Conservation (phyloP, 495 filamentous ascomycete genomes). For the Alectoria sarmentosa region DNA sequence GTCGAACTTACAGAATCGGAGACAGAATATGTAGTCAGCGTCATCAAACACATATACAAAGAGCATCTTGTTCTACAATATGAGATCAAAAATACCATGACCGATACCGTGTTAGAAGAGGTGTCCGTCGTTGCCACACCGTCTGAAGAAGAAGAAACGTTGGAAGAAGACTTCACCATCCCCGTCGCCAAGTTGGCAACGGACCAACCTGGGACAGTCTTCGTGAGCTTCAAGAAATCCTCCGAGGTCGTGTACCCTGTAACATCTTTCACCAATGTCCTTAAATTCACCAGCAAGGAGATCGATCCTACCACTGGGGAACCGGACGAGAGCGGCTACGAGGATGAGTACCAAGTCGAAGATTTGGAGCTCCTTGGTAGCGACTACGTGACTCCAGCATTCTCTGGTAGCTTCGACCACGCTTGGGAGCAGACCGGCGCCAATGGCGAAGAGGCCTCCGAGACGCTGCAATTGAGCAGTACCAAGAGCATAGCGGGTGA, state of each 20-base stretch:
- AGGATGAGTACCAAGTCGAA: slow-evolving; percentile 95
- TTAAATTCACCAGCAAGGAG: slow-evolving; percentile 97
- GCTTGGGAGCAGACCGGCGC: slow-evolving; percentile 95
- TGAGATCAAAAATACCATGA: slow-evolving; percentile 95
- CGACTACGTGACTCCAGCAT: slow-evolving; percentile 89
- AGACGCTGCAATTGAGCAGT: slow-evolving; percentile 83
- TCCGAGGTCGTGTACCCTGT: slow-evolving; percentile 57
- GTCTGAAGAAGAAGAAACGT: slow-evolving; percentile 62
- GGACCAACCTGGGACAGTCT: slow-evolving; percentile 83
- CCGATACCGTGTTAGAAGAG: slow-evolving; percentile 81
- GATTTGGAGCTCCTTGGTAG: slow-evolving; percentile 87
- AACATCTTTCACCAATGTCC: slow-evolving; percentile 78
- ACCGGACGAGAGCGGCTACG: slow-evolving; percentile 86
- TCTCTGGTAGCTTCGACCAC: slow-evolving; percentile 90
- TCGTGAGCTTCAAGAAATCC: slow-evolving; percentile 86
- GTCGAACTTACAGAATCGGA: slow-evolving; percentile 94
- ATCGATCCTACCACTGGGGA: slow-evolving; percentile 93
- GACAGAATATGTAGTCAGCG: slow-evolving; percentile 92
- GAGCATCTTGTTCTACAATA: slow-evolving; percentile 95
- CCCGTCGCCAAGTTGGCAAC: slow-evolving; percentile 73
- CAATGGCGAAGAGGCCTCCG: slow-evolving; percentile 78
- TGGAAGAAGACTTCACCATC: slow-evolving; percentile 90
- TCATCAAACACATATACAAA: slow-evolving; percentile 96
- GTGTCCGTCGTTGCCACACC: slow-evolving; percentile 85
- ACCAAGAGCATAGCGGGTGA: slow-evolving; percentile 90